Percentiles rank a stretch among this genome's conserved stretches.
phyloP scores from a whole-genome alignment of 1,139 yeast species.

The Lodderomyces orthopsilosis region DNA sequence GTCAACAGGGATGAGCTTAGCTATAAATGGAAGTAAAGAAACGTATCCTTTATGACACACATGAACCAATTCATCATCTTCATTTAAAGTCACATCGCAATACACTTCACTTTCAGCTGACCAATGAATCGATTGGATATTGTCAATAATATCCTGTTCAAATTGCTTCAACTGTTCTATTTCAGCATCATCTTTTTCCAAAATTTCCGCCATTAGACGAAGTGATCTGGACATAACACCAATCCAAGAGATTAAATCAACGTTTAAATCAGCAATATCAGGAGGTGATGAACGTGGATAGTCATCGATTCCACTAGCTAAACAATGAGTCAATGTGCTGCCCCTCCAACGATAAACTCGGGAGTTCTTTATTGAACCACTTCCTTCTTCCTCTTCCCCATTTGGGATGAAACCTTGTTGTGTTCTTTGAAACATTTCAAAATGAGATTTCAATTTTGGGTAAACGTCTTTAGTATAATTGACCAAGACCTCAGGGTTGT shows the following conservation, averaged over 20 bases:
- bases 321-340: slow-evolving; percentile 76
- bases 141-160: slow-evolving; percentile 55
- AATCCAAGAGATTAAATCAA: slow-evolving; percentile 89
- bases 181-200: slow-evolving; percentile 52
- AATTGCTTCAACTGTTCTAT: slow-evolving; percentile 47
- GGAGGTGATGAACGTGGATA: slow-evolving; percentile 85
- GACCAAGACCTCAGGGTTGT: slow-evolving; percentile 59
- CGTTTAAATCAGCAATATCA: slow-evolving; percentile 85
- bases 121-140: slow-evolving; percentile 81
- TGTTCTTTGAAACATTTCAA: slow-evolving; percentile 79
- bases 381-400: neutral
- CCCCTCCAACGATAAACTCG: slow-evolving; percentile 95
- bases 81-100: slow-evolving; percentile 82
- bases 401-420: slow-evolving; percentile 62
- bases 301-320: slow-evolving; percentile 94
- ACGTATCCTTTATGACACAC: slow-evolving; percentile 91
- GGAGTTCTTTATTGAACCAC: slow-evolving; percentile 22
- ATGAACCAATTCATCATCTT: slow-evolving; percentile 58
- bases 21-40: slow-evolving; percentile 78
- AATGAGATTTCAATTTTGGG: slow-evolving; percentile 75
- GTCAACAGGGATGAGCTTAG: slow-evolving; percentile 58
- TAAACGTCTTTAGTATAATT: slow-evolving; percentile 65
- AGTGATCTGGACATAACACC: slow-evolving; percentile 88
- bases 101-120: slow-evolving; percentile 60
- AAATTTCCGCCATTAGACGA: slow-evolving; percentile 66